Conservation (phyloP, 768 basidiomycete species). For the Xerocomus potaroensis region DNA sequence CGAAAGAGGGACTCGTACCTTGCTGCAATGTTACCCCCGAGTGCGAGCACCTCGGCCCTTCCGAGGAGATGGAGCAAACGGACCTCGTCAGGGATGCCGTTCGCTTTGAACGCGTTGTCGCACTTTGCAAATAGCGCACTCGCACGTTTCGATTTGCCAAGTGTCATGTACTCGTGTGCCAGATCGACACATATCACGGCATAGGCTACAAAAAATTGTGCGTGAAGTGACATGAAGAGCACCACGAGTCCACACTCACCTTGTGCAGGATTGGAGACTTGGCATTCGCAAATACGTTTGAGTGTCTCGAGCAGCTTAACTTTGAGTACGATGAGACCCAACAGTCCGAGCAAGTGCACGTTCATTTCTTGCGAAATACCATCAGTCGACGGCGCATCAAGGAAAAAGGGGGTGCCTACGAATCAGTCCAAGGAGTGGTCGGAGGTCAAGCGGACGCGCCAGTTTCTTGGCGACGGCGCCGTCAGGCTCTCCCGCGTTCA, state of each 20-base stretch:
- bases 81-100: constrained; percentile 47
- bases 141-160: constrained; percentile 74
- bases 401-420: constrained; percentile 38
- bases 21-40: constrained; percentile 51
- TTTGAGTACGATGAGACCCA: constrained; percentile 62
- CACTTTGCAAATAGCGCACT: constrained; percentile 58
- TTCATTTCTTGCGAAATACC: constrained; percentile 41
- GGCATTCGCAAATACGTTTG: constrained; percentile 54
- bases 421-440: constrained; percentile 42
- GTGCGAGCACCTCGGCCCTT: constrained; percentile 61
- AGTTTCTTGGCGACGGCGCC: not conserved
- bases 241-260: constrained; percentile 38
- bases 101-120: constrained; percentile 41
- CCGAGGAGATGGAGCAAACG: constrained; percentile 55
- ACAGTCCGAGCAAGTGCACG: constrained; percentile 59
- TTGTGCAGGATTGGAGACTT: constrained; percentile 40
- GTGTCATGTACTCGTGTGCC: constrained; percentile 71
- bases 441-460: constrained; percentile 21
- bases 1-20: constrained; percentile 41
- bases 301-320: constrained; percentile 64
- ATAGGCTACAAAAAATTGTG: constrained; percentile 48
- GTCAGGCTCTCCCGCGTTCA: constrained; percentile 10
- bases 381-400: not conserved
- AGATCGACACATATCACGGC: constrained; percentile 62
- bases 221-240: no score